Conservation (phyloP, 176 grass and related monocot species). For the Musa itinerans region DNA sequence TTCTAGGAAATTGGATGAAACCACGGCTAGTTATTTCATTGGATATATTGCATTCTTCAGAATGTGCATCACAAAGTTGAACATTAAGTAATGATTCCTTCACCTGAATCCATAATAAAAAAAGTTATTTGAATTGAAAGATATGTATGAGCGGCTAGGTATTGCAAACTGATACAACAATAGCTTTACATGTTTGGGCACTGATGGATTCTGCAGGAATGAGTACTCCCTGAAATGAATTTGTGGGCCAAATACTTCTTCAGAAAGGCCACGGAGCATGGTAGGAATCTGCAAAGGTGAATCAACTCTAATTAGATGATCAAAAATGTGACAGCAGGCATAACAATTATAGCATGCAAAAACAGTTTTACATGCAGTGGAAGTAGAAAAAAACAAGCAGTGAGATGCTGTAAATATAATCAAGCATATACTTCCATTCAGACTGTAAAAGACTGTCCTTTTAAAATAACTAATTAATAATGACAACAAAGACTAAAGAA, state of each 20-base stretch:
- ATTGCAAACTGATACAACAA: neutral
- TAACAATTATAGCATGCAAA: too few relatives aligned
- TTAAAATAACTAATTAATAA: too few relatives aligned
- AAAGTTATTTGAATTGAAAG: neutral
- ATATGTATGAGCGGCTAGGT: neutral
- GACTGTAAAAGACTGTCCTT: too few relatives aligned
- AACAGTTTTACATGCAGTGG: too few relatives aligned
- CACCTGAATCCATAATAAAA: neutral
- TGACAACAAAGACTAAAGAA: too few relatives aligned
- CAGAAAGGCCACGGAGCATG: conserved; percentile 62
- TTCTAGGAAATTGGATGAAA: conserved; percentile 48
- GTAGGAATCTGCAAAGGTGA: conserved; percentile 48
- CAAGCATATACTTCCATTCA: too few relatives aligned
- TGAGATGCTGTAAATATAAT: neutral
- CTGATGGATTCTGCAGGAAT: conserved; percentile 71
- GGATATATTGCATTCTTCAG: conserved; percentile 24
- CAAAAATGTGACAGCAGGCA: neutral
- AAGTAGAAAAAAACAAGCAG: too few relatives aligned
- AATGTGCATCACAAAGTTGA: conserved; percentile 48
- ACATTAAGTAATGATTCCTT: conserved; percentile 64
- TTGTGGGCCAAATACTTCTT: conserved; percentile 55
- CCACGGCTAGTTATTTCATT: conserved; percentile 35
- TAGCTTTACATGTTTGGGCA: conserved; percentile 49
- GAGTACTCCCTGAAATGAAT: conserved; percentile 95
- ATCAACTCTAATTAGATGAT: neutral